These are phyloP conservation scores for Colletotrichum zoysiae DNA, from an alignment of 2,329 filamentous ascomycete genomes.

Conservation along the genomic window DNA sequence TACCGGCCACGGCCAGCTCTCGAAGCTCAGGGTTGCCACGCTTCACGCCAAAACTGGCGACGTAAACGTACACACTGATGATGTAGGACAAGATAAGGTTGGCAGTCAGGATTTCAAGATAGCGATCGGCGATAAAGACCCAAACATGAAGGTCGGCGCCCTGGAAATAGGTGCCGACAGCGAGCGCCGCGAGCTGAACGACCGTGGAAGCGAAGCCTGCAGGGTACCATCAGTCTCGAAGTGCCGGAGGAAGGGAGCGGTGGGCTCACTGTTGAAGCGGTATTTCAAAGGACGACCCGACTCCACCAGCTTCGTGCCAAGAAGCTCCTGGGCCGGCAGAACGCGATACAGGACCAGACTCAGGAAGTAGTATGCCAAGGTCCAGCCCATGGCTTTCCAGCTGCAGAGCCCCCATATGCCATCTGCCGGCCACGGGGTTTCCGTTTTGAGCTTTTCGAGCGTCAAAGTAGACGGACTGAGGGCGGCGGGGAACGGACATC, in stretches of 20 bases:
- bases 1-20: constrained; percentile 75
- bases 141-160: constrained; percentile 77
- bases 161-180: constrained; percentile 71
- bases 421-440: constrained; percentile 80
- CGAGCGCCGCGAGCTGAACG: constrained; percentile 20
- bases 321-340: constrained; percentile 76
- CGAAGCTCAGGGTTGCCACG: constrained; percentile 69
- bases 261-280: constrained; percentile 73
- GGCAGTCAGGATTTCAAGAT: constrained; percentile 72
- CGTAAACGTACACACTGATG: constrained; percentile 73
- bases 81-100: constrained; percentile 73
- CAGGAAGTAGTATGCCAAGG: constrained; percentile 80
- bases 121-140: constrained; percentile 80
- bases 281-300: constrained; percentile 79
- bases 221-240: rapidly evolving
- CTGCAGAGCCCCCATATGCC: constrained; percentile 77
- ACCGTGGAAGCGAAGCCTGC: constrained; percentile 26
- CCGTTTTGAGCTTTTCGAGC: constrained; percentile 76
- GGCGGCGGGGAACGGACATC: constrained; percentile 84
- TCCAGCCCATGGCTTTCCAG: constrained; percentile 74
- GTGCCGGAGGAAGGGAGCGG: not conserved
- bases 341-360: constrained; percentile 79
- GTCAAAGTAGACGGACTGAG: constrained; percentile 76
- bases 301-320: constrained; percentile 75
- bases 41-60: constrained; percentile 74